Conservation (phyloP, 441 rosid genomes). For the Populus hybrid region DNA sequence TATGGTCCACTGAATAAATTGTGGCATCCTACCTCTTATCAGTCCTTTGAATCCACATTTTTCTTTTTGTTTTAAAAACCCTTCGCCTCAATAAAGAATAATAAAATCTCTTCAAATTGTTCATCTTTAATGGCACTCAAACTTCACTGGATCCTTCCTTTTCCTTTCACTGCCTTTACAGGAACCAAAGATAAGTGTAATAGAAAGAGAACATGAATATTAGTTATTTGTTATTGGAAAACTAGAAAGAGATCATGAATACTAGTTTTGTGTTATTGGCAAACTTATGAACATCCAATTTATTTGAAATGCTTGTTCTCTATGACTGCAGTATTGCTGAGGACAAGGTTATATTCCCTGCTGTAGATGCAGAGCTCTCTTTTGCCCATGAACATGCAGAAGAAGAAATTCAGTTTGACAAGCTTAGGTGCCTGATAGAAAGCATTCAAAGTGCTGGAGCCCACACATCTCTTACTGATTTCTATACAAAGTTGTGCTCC, state of each 20-base stretch:
- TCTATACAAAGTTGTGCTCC: slow-evolving; percentile 49
- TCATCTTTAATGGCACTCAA: neutral
- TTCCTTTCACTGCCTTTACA: neutral
- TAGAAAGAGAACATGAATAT: neutral
- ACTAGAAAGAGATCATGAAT: neutral
- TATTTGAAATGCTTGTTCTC: slow-evolving; percentile 21
- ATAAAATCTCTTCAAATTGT: neutral
- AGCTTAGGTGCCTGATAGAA: slow-evolving; percentile 57
- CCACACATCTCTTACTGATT: slow-evolving; percentile 51
- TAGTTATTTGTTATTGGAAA: neutral
- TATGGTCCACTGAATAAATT: neutral
- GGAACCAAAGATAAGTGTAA: neutral
- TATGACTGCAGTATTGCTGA: slow-evolving; percentile 66
- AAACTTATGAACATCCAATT: slow-evolving; percentile 8
- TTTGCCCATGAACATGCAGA: slow-evolving; percentile 72
- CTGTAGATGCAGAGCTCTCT: slow-evolving; percentile 66
- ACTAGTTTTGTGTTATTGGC: neutral
- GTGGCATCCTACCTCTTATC: neutral
- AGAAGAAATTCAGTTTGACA: slow-evolving; percentile 61
- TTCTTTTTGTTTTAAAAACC: neutral
- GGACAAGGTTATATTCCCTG: slow-evolving; percentile 82
- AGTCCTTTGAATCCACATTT: neutral
- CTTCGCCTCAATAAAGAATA: neutral
- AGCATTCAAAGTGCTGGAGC: slow-evolving; percentile 58
- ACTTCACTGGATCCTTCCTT: neutral